Percentiles rank a stretch among this genome's conserved stretches.
phyloP scores from a whole-genome alignment of 495 filamentous ascomycete genomes.

The Trypethelium eluteriae region DNA sequence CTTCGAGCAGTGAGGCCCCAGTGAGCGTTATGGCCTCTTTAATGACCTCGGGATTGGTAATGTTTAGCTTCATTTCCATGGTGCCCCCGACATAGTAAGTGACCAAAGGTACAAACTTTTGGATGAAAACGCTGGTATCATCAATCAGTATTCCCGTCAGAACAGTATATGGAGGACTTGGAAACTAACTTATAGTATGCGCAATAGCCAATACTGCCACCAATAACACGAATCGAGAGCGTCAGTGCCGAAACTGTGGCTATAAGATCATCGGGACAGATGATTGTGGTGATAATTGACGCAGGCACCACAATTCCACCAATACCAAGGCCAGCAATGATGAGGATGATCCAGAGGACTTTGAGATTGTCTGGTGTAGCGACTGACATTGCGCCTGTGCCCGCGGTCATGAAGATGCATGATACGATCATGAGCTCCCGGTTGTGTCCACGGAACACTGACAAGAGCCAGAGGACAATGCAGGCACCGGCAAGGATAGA shows the following conservation, averaged over 20 bases:
- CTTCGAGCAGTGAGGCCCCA: slow-evolving; percentile 46
- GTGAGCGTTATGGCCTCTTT: slow-evolving; percentile 50
- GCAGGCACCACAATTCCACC: slow-evolving; percentile 68
- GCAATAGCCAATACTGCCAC: slow-evolving; percentile 30
- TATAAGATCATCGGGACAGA: slow-evolving; percentile 65
- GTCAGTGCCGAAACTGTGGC: slow-evolving; percentile 62
- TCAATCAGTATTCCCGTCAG: not conserved
- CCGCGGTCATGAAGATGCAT: slow-evolving; percentile 61
- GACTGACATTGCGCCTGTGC: slow-evolving; percentile 55
- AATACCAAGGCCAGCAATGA: slow-evolving; percentile 60
- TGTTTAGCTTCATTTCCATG: slow-evolving; percentile 46
- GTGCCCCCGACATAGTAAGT: slow-evolving; percentile 46
- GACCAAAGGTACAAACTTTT: slow-evolving; percentile 33
- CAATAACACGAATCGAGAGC: slow-evolving; percentile 30
- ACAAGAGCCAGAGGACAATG: slow-evolving; percentile 54
- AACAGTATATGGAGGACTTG: not conserved
- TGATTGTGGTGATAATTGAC: slow-evolving; percentile 63
- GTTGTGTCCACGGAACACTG: slow-evolving; percentile 54
- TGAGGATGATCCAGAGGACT: slow-evolving; percentile 53
- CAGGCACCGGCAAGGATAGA: slow-evolving; percentile 56
- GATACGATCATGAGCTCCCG: slow-evolving; percentile 54
- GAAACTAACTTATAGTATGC: slow-evolving; percentile 23
- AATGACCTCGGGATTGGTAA: slow-evolving; percentile 42
- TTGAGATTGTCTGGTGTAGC: slow-evolving; percentile 52
- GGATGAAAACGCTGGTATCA: slow-evolving; percentile 10